Evolutionary conservation across 2,329 filamentous ascomycete genomes (phyloP).

Genomic region (Ophiosphaerella herpotricha): DNA sequence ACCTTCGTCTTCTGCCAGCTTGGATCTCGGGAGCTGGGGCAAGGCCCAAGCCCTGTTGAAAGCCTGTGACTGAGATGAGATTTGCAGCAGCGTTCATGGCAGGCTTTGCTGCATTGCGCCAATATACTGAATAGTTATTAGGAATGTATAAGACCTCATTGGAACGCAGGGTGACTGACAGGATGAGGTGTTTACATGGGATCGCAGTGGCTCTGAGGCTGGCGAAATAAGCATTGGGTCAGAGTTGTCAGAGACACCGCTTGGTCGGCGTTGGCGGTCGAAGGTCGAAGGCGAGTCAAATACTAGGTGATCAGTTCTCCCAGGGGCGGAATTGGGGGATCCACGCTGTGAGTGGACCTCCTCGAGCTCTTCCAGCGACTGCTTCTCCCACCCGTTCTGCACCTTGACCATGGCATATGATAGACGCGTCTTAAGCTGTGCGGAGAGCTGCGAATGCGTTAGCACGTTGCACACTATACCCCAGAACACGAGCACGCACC

Average conservation of each 20-base stretch:
- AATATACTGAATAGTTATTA: constrained; percentile 27
- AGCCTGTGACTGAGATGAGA: constrained; percentile 35
- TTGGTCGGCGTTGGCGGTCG: constrained; percentile 39
- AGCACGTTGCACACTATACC: constrained; percentile 21
- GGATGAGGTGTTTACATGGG: constrained; percentile 28
- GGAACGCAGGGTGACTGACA: constrained; percentile 16
- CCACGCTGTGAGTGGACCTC: constrained; percentile 70
- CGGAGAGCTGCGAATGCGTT: constrained; percentile 64
- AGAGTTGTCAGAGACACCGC: constrained; percentile 42
- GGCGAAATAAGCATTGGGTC: constrained; percentile 43
- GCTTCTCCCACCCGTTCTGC: constrained; percentile 81
- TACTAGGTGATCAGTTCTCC: constrained; percentile 41
- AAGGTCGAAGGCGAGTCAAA: constrained; percentile 37
- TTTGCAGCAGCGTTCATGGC: constrained; percentile 33
- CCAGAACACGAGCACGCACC: constrained; percentile 56
- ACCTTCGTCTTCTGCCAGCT: constrained; percentile 41
- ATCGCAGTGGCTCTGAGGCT: constrained; percentile 30
- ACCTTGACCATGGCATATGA: constrained; percentile 95
- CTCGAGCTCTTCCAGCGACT: constrained; percentile 78
- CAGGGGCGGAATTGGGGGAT: constrained; percentile 66
- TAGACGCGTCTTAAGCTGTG: constrained; percentile 79
- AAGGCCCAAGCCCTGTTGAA: constrained; percentile 27
- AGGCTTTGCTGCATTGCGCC: constrained; percentile 32
- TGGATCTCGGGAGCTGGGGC: constrained; percentile 42
- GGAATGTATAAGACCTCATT: background rate